Evolutionary conservation across 208 protist genomes (phyloP).

Genomic region (Naegleria gruberi): DNA sequence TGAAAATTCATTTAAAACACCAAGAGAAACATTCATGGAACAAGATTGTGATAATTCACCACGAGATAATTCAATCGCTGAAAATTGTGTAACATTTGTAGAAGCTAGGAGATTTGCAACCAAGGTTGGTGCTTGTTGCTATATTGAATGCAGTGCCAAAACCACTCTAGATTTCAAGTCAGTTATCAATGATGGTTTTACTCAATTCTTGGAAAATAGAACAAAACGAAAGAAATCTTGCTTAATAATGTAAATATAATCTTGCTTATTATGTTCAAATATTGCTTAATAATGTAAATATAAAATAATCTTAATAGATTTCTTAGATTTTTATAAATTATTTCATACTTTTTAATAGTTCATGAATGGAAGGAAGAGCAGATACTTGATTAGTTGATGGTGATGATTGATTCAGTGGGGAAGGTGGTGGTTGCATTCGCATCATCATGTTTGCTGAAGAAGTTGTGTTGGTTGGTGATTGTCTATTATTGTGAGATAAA

Average conservation of each 20-base stretch:
- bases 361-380: too few relatives aligned
- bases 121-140: constrained; percentile 61
- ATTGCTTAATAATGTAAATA: too few relatives aligned
- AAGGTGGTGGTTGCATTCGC: too few relatives aligned
- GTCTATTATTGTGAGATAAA: too few relatives aligned
- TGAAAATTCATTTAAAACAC: background rate
- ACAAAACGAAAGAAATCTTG: background rate
- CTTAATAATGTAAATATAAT: background rate
- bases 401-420: too few relatives aligned
- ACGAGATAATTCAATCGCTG: background rate
- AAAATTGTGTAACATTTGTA: background rate
- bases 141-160: constrained; percentile 82
- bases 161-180: constrained; percentile 66
- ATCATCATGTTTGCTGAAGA: too few relatives aligned
- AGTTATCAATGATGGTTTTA: constrained; percentile 58
- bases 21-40: background rate
- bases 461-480: too few relatives aligned
- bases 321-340: too few relatives aligned
- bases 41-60: background rate
- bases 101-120: constrained; percentile 52
- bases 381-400: too few relatives aligned
- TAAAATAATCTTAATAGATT: too few relatives aligned
- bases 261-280: too few relatives aligned
- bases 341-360: too few relatives aligned
- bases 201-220: background rate